Evolutionary conservation across 352 stramenopile species (phyloP), one percentile per base, ranked within the genome.

Genomic region (Halophytophthora polymorphica): DNA sequence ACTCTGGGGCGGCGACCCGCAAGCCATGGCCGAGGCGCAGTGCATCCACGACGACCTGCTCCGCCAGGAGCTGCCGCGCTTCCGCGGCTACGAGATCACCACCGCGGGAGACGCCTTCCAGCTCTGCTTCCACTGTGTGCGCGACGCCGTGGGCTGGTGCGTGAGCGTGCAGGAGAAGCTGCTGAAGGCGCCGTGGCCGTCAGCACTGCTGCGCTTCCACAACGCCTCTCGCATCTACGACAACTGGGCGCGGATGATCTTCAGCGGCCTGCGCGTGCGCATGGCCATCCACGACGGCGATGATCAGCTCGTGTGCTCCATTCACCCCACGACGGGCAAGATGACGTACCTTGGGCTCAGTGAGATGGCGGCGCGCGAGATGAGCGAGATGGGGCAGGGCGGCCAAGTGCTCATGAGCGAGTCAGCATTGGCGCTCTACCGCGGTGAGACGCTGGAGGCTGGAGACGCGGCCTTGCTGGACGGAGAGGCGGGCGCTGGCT

Each of bases 201-300:
- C 58, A 4, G 54, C 60, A 4, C 45, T 91, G 29, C 48, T 83
- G 7, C 65, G 86, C 41, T 63, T 57, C 35, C 56, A 74, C 38
- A 73, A 69, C 8, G 65, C 69, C 17, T 52, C 55, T n/a, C 62
- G 71, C 36, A 39, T 83, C 33, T 73, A 76, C 50, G 69, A 87
- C 44, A 64, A 71, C 12, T 88, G 77, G 77, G 74, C 77, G 3
- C 62, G 62, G 19, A 21, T 83, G 15, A 23, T 90, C 3, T 93
- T 93, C 45, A 74, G 73, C 37, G 82, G 82, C 0, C 65, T 93
- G 14, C 75, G 82, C 8, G 80, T 93, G 7, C 79, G 82, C 17
- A 90, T 93, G 77, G 77, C 71, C 15, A 83, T 93, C 58, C 82
- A 93, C 64, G 65, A 86, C 43, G 77, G 71, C 11, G 77, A 86